phyloP scores from a whole-genome alignment of 306 rosid species.

The Quercus glauca region DNA sequence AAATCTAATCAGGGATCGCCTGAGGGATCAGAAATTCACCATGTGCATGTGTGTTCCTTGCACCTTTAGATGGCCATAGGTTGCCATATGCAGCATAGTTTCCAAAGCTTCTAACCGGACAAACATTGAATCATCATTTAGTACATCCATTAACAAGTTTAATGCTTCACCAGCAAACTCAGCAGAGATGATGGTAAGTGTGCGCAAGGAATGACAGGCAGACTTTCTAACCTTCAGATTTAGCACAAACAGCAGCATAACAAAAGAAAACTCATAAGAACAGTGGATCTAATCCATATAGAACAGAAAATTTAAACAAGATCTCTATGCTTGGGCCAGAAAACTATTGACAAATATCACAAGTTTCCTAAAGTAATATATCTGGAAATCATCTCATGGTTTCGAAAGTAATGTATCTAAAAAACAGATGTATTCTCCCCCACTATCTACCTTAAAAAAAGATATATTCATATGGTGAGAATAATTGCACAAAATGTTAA shows the following conservation, averaged over 20 bases:
- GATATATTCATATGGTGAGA: neutral
- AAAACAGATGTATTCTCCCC: no score
- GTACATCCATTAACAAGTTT: slow-evolving; percentile 58
- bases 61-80: slow-evolving; percentile 47
- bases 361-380: neutral
- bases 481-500: neutral
- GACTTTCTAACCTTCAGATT: slow-evolving; percentile 72
- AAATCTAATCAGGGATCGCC: neutral
- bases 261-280: neutral
- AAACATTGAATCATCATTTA: slow-evolving; percentile 65
- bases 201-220: slow-evolving; percentile 58
- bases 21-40: slow-evolving; percentile 43
- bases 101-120: slow-evolving; percentile 76
- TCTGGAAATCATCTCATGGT: neutral
- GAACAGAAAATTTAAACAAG: slow-evolving; percentile 14
- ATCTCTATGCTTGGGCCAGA: neutral
- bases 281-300: neutral
- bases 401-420: neutral
- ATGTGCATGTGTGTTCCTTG: slow-evolving; percentile 67
- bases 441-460: no score
- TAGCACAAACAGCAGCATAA: slow-evolving; percentile 19
- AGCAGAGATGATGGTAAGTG: slow-evolving; percentile 49
- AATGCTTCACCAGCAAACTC: slow-evolving; percentile 68
- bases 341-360: neutral
- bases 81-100: slow-evolving; percentile 76